phyloP scores from a whole-genome alignment of 1,284 basidiomycete genomes.

The Anthracocystis panici-leucophaei region DNA sequence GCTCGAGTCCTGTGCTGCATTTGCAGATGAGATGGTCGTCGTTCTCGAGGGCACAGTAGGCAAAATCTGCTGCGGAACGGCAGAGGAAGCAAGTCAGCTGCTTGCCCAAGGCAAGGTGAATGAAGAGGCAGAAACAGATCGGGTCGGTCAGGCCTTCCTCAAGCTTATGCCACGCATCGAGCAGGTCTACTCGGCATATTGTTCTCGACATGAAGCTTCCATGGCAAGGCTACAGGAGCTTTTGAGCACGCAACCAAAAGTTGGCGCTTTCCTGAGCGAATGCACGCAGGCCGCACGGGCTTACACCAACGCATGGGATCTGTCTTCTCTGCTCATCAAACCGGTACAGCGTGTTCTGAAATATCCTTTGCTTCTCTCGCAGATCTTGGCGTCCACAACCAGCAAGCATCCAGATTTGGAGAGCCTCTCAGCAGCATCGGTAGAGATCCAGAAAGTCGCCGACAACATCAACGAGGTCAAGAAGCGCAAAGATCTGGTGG shows the following conservation, averaged over 20 bases:
- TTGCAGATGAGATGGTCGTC: conserved; percentile 77
- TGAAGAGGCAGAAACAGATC: conserved; percentile 72
- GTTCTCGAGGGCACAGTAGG: conserved; percentile 70
- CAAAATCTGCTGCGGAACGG: conserved; percentile 25
- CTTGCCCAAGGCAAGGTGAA: conserved; percentile 24
- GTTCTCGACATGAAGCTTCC: conserved; percentile 84
- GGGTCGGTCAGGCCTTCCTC: conserved; percentile 82
- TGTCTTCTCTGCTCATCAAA: conserved; percentile 85
- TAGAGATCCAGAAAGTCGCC: conserved; percentile 81
- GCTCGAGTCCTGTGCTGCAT: conserved; percentile 79
- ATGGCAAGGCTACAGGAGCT: conserved; percentile 74
- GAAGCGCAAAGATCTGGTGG: conserved; percentile 80
- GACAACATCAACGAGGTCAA: conserved; percentile 87
- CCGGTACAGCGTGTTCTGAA: conserved; percentile 74
- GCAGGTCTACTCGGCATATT: conserved; percentile 84
- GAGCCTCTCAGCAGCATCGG: conserved; percentile 77
- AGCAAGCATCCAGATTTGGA: conserved; percentile 81
- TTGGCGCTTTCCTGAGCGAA: conserved; percentile 66
- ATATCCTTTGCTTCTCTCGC: conserved; percentile 85
- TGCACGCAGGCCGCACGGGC: conserved; percentile 67
- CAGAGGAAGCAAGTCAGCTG: conserved; percentile 35
- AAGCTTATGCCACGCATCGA: conserved; percentile 82
- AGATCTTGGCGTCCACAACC: conserved; percentile 78
- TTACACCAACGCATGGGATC: conserved; percentile 87
- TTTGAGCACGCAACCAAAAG: conserved; percentile 53